A percentile compares a stretch with the other conserved stretches of the same genome.
phyloP scores from a whole-genome alignment of 2,329 filamentous ascomycete species.

The Arthrobotrys conoides region DNA sequence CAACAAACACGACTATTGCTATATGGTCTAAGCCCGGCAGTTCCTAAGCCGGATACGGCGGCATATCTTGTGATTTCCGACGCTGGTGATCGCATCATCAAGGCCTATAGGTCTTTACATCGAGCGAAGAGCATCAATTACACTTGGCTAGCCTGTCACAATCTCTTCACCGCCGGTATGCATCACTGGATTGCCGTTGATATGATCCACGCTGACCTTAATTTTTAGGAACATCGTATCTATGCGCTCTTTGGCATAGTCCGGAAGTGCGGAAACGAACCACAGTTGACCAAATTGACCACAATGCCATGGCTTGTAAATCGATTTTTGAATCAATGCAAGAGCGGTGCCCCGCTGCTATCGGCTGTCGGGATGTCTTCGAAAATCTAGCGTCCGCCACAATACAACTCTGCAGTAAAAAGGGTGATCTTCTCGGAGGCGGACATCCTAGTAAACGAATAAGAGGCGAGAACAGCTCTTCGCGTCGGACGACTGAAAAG shows the following conservation, averaged over 20 bases:
- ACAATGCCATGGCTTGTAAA: conserved; percentile 62
- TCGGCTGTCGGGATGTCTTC: conserved; percentile 64
- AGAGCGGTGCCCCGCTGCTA: conserved; percentile 62
- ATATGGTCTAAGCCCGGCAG: conserved; percentile 63
- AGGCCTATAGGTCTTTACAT: conserved; percentile 69
- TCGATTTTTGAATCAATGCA: conserved; percentile 64
- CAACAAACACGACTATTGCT: conserved; percentile 63
- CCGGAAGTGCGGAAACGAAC: conserved; percentile 62
- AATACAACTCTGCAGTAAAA: conserved; percentile 61
- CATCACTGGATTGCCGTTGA: conserved; percentile 47
- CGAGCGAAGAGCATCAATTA: conserved; percentile 70
- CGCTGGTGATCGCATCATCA: conserved; percentile 65
- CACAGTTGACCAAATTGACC: conserved; percentile 63
- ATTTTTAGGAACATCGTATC: conserved; percentile 63
- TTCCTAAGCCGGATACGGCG: conserved; percentile 61
- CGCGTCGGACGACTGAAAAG: conserved; percentile 50
- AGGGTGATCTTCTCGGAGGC: conserved; percentile 56
- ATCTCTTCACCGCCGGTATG: conserved; percentile 70
- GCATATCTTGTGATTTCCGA: conserved; percentile 63
- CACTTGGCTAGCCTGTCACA: conserved; percentile 70
- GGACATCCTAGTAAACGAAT: conserved; percentile 60
- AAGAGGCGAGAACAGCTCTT: conserved; percentile 59
- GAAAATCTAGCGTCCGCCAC: conserved; percentile 63
- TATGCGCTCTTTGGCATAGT: conserved; percentile 64
- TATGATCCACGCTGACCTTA: background rate